Percentiles rank a stretch among this genome's conserved stretches.
Evolutionary conservation across 2,329 filamentous ascomycete genomes (phyloP).

Genomic region (Ceratocystis albifundus): DNA sequence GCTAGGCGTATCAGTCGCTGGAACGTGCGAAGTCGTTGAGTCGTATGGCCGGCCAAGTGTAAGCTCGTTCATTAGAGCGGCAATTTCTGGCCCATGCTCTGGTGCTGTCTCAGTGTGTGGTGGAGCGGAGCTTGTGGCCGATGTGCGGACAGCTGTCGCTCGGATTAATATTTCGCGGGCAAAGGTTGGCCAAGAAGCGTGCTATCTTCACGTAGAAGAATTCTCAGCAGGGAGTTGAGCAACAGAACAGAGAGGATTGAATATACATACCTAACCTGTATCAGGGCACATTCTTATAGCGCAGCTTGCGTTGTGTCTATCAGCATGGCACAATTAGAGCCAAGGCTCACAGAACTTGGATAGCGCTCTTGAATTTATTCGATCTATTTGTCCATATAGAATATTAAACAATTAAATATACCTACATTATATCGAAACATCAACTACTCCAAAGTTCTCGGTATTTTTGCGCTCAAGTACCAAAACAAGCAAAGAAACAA

Average conservation of each 20-base stretch:
- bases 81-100: constrained; percentile 39
- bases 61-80: constrained; percentile 36
- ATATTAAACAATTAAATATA: constrained; percentile 6
- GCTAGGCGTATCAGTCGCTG: constrained; percentile 11
- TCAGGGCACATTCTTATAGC: background rate
- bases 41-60: constrained; percentile 19
- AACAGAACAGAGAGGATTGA: background rate
- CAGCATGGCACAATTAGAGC: background rate
- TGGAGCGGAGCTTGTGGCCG: constrained; percentile 43
- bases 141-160: constrained; percentile 45
- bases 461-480: background rate
- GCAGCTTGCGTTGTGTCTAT: background rate
- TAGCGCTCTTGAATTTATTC: background rate
- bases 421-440: background rate
- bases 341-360: constrained; percentile 18
- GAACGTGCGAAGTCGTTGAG: constrained; percentile 10
- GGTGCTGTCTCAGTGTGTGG: constrained; percentile 47
- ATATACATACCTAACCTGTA: background rate
- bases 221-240: constrained; percentile 20
- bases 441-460: background rate
- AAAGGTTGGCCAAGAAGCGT: constrained; percentile 13
- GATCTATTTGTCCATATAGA: background rate
- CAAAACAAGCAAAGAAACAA: background rate
- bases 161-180: constrained; percentile 24
- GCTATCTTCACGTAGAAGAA: constrained; percentile 20